Evolutionary conservation across 805 yeast genomes (phyloP).

Genomic region (Komagataella mondaviorum): DNA sequence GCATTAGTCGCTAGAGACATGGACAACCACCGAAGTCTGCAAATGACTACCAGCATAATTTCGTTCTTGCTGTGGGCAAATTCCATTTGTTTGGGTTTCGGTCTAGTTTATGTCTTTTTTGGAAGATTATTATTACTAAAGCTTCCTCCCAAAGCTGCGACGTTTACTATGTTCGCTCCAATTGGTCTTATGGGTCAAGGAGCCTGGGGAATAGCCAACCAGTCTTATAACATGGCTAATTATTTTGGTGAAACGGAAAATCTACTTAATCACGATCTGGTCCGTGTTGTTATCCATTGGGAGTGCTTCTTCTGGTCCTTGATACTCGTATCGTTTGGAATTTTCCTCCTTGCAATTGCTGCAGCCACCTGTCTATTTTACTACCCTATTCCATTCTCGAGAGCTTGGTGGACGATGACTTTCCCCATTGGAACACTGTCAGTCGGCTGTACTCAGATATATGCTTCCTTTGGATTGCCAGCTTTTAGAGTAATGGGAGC

Average conservation of each 20-base stretch:
- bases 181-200: conserved; percentile 85
- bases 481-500: conserved; percentile 53
- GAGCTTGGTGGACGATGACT: conserved; percentile 73
- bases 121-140: conserved; percentile 46
- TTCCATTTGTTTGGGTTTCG: conserved; percentile 48
- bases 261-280: conserved; percentile 1
- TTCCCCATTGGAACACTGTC: conserved; percentile 85
- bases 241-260: conserved; percentile 3
- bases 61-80: conserved; percentile 53
- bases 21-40: conserved; percentile 23
- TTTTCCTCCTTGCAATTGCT: conserved; percentile 19
- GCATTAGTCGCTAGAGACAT: conserved; percentile 32
- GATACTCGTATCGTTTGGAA: conserved; percentile 9
- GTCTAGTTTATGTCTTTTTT: conserved; percentile 41
- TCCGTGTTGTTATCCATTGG: conserved; percentile 1
- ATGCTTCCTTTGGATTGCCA: conserved; percentile 27
- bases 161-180: conserved; percentile 65
- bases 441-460: conserved; percentile 41
- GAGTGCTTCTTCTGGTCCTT: not conserved
- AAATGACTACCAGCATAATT: conserved; percentile 38
- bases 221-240: conserved; percentile 9
- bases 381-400: conserved; percentile 22
- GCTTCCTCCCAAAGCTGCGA: conserved; percentile 36
- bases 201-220: conserved; percentile 44
- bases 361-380: conserved; percentile 12